These are phyloP conservation scores for Aquilaria yunnanensis DNA, from an alignment of 345 rosid species.

Conservation along the genomic window DNA sequence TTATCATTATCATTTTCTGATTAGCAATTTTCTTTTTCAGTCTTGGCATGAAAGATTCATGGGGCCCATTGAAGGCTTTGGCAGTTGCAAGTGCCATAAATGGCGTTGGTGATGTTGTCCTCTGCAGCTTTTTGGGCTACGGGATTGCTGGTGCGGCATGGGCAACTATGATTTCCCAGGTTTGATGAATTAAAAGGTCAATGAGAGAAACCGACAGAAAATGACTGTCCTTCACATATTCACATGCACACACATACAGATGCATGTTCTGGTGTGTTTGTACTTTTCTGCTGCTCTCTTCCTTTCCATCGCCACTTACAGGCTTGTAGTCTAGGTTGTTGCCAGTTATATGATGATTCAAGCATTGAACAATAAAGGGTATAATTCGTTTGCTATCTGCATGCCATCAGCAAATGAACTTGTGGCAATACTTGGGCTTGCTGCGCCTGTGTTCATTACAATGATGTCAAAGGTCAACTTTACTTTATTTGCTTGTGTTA, in stretches of 20 bases:
- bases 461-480: conserved; percentile 52
- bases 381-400: conserved; percentile 50
- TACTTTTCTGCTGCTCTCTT: not conserved
- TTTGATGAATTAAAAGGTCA: conserved; percentile 17
- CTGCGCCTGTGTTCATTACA: conserved; percentile 64
- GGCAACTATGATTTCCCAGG: conserved; percentile 90
- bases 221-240: not conserved
- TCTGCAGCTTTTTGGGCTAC: conserved; percentile 71
- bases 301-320: conserved; percentile 3
- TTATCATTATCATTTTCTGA: too few relatives aligned
- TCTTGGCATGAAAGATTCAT: conserved; percentile 94
- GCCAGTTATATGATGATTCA: conserved; percentile 90
- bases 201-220: too few relatives aligned
- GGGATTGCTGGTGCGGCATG: conserved; percentile 97
- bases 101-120: conserved; percentile 67
- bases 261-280: not conserved
- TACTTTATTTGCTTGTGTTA: conserved; percentile 7
- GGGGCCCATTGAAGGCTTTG: conserved; percentile 95
- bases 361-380: conserved; percentile 72
- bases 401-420: conserved; percentile 61
- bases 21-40: conserved; percentile 26
- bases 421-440: conserved; percentile 48
- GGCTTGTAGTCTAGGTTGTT: conserved; percentile 44
- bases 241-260: not conserved
- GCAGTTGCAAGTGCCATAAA: conserved; percentile 70